A percentile compares a stretch with the other conserved stretches of the same genome.
Conservation (phyloP, 2,329 filamentous ascomycete genomes). For the Diaporthe eres region DNA sequence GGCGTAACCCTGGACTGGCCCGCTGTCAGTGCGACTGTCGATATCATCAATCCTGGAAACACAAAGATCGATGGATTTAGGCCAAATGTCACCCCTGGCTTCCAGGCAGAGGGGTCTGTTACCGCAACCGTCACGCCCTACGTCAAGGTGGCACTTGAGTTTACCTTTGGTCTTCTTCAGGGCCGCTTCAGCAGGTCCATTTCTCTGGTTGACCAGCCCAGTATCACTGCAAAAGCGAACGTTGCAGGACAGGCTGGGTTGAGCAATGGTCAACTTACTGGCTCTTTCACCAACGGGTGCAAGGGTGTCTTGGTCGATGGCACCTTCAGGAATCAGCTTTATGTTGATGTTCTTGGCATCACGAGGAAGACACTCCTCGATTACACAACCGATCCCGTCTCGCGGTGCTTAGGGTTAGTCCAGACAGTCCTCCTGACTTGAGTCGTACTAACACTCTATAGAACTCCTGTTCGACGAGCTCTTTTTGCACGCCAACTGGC, state of each 20-base stretch:
- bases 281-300: background rate
- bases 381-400: background rate
- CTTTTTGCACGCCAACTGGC: background rate
- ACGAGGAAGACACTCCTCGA: background rate
- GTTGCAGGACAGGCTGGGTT: background rate
- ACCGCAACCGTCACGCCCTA: background rate
- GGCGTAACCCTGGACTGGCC: background rate
- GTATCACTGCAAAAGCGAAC: background rate
- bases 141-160: background rate
- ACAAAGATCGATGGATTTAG: background rate
- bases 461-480: background rate
- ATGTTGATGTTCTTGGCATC: background rate
- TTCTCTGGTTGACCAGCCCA: background rate
- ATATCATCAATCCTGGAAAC: background rate
- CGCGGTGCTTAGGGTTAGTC: background rate
- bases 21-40: background rate
- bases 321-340: background rate
- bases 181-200: background rate
- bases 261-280: background rate
- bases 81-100: background rate
- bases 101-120: background rate
- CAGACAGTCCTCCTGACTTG: background rate
- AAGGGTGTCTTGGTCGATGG: background rate
- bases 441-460: background rate
- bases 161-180: background rate